Conservation (phyloP, 805 yeast genomes). For the Candida gorgasii region DNA sequence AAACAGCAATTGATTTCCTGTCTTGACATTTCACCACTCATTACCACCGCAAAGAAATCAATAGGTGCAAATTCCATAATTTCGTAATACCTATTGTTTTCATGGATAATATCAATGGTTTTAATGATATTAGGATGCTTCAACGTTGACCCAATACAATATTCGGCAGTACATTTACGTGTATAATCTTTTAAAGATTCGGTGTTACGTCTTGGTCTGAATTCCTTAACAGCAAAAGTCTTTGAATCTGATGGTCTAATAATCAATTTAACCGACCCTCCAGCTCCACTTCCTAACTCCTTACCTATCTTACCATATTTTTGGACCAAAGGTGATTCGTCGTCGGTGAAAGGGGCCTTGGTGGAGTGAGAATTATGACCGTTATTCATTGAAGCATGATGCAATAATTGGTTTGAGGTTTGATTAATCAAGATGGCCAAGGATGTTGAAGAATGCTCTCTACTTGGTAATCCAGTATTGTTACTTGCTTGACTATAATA, state of each 20-base stretch:
- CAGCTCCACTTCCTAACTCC: conserved; percentile 92
- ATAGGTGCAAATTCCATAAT: conserved; percentile 95
- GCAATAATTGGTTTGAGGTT: conserved; percentile 37
- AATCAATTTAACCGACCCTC: conserved; percentile 82
- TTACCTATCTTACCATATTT: conserved; percentile 83
- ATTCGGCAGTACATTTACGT: conserved; percentile 90
- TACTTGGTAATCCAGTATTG: conserved; percentile 16
- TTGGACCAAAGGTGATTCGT: conserved; percentile 61
- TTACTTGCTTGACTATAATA: conserved; percentile 6
- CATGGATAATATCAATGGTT: conserved; percentile 89
- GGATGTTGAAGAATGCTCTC: conserved; percentile 37
- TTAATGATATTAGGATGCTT: conserved; percentile 89
- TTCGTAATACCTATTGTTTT: conserved; percentile 81
- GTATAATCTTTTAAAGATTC: conserved; percentile 86
- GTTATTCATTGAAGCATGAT: conserved; percentile 37
- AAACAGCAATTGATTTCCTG: conserved; percentile 87
- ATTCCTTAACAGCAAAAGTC: conserved; percentile 91
- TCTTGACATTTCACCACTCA: conserved; percentile 84
- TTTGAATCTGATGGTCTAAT: conserved; percentile 64
- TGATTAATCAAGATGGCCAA: conserved; percentile 38
- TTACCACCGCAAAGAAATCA: conserved; percentile 90
- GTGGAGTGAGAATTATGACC: conserved; percentile 28
- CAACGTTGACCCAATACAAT: conserved; percentile 88
- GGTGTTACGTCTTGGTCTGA: conserved; percentile 69
- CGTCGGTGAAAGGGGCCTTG: conserved; percentile 31